Evolutionary conservation across 345 rosid species (phyloP).

Genomic region (Capsella bursapastoris): DNA sequence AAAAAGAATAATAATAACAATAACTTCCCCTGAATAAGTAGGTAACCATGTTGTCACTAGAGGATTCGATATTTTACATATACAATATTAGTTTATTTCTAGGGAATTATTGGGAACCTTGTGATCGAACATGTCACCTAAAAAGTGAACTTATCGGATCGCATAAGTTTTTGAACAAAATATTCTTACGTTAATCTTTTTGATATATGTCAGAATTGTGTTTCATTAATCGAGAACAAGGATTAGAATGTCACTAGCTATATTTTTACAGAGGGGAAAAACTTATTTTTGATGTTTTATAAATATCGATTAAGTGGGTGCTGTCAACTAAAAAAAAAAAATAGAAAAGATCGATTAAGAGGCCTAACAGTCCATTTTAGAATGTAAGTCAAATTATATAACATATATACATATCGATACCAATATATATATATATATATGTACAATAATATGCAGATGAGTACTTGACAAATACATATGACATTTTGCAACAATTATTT

Average conservation of each 20-base stretch:
- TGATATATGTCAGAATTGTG: not conserved
- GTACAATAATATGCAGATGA: slow-evolving; percentile 5
- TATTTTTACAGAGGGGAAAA: not conserved
- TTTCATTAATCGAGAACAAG: not conserved
- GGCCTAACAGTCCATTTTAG: not conserved
- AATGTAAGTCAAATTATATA: no score
- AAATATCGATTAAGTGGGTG: no score
- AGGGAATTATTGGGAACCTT: slow-evolving; percentile 23
- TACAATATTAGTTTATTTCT: slow-evolving; percentile 3
- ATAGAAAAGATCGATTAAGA: not conserved
- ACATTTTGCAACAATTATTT: slow-evolving; percentile 8
- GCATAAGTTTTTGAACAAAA: slow-evolving; percentile 1
- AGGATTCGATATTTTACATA: slow-evolving; percentile 21
- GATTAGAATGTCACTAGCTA: slow-evolving; percentile 16
- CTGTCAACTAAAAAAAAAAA: no score
- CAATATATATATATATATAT: no score
- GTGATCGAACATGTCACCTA: slow-evolving; percentile 29
- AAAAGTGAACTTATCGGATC: slow-evolving; percentile 33
- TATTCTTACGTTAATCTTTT: not conserved
- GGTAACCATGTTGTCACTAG: slow-evolving; percentile 31
- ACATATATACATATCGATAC: no score
- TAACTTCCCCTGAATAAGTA: not conserved
- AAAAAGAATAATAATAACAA: not conserved
- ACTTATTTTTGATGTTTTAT: not conserved
- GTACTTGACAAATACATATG: not conserved